phyloP scores from a whole-genome alignment of 225 moss, liverwort and hornwort species.

The Pseudisothecium myosuroides region DNA sequence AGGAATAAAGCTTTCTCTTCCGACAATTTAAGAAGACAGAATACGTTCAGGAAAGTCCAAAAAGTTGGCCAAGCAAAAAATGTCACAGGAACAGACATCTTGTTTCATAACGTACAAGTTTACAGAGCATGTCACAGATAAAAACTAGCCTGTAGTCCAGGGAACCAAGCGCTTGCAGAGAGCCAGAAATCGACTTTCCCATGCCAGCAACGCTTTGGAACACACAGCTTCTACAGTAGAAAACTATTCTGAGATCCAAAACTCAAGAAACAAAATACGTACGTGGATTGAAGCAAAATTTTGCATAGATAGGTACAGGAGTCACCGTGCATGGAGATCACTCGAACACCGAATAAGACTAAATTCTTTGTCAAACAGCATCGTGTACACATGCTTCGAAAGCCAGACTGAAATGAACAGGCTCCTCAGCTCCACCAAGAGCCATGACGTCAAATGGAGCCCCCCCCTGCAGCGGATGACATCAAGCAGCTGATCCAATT shows the following conservation, averaged over 20 bases:
- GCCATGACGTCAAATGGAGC: neutral
- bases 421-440: neutral
- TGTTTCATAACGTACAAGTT: neutral
- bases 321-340: neutral
- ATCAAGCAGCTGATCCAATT: neutral
- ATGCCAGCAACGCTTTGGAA: neutral
- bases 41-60: neutral
- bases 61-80: neutral
- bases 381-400: neutral
- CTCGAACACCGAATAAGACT: neutral
- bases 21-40: neutral
- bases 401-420: neutral
- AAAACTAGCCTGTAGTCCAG: neutral
- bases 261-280: neutral
- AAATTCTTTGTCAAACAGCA: neutral
- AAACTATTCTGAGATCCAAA: neutral
- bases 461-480: neutral
- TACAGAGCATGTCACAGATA: neutral
- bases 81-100: neutral
- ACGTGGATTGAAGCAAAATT: neutral
- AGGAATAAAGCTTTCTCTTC: neutral
- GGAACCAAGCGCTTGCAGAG: neutral
- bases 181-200: no score
- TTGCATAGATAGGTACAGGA: neutral
- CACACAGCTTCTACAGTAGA: neutral